phyloP scores from a whole-genome alignment of 768 basidiomycete species.

The Cystobasidium tubakii region DNA sequence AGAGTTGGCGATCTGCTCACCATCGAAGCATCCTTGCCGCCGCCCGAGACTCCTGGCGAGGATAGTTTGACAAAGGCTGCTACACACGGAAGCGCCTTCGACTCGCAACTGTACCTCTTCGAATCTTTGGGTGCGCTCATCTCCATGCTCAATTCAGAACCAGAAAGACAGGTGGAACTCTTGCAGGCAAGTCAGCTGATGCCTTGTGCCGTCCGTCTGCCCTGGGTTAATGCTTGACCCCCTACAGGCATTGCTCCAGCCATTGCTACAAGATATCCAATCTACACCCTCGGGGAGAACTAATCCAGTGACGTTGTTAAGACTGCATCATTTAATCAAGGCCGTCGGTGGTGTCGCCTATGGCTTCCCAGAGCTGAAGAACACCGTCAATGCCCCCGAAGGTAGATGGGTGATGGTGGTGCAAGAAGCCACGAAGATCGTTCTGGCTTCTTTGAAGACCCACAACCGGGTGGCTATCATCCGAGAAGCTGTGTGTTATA shows the following conservation, averaged over 20 bases:
- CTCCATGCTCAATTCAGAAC: conserved; percentile 61
- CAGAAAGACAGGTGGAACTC: conserved; percentile 64
- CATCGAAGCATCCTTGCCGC: conserved; percentile 70
- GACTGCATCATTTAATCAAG: conserved; percentile 87
- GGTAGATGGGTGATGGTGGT: conserved; percentile 71
- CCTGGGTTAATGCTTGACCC: not conserved
- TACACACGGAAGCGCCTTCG: conserved; percentile 65
- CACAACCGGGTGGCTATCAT: conserved; percentile 82
- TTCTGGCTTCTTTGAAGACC: conserved; percentile 76
- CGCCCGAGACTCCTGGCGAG: conserved; percentile 65
- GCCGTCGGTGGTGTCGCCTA: conserved; percentile 90
- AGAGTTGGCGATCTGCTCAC: conserved; percentile 69
- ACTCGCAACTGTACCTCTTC: conserved; percentile 88
- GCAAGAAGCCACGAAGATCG: conserved; percentile 73
- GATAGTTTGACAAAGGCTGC: conserved; percentile 69
- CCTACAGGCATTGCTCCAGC: conserved; percentile 66
- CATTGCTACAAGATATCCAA: conserved; percentile 67
- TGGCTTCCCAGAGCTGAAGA: conserved; percentile 84
- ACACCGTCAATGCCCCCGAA: conserved; percentile 62
- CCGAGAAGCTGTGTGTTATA: conserved; percentile 73
- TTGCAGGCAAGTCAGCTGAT: conserved; percentile 42
- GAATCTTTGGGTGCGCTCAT: conserved; percentile 82
- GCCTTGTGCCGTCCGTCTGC: not conserved
- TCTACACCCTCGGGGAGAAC: conserved; percentile 26
- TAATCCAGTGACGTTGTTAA: conserved; percentile 60